Evolutionary conservation across 2,329 filamentous ascomycete genomes (phyloP), one percentile per base, ranked within the genome.

Genomic region (Penicillium sp.): DNA sequence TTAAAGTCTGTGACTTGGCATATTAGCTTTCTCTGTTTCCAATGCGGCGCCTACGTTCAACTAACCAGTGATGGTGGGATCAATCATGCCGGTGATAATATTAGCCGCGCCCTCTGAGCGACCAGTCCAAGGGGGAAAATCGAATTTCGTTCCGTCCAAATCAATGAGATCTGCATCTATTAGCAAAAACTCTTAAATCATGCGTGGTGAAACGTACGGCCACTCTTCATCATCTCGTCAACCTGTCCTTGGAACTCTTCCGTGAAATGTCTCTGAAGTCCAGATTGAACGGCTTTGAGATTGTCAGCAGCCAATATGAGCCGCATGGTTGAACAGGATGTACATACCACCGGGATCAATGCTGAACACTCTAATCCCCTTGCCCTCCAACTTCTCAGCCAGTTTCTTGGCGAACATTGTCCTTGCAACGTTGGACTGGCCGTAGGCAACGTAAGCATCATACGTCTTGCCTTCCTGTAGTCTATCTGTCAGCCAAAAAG

Each of bases 381-480:
- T 64, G 4, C 43, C 51, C 1, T 62, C 54, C 23, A 77, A 56
- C 33, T 70, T 66, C 29, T 73, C 58, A 11, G 77, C 75, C 11
- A 80, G 67, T 11, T 67, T 71, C 23, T 75, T 53, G 0, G 70
- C 75, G 54, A 80, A 79, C 42, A 81, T 62, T 10, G 82, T 76
- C 50, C 82, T 80, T 2, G 79, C 80, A 26, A 79, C 79, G 66
- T 83, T 83, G 61, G 77, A 79, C 59, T 81, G 79, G 2, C 73
- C 75, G 55, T 84, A 83, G 2, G 79, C 79, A 1, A 69, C 61
- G 70, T 77, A 79, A 59, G 59, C 56, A 7, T 75, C 64, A 45
- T 75, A 79, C 1, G 66, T 61, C 39, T 73, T 72, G n/a, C 75
- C 73, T 18, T 71, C 57, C 63, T 67, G n/a, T 42, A 13, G 18